Evolutionary conservation across 345 rosid species (phyloP), one percentile per base, ranked within the genome.

Genomic region (Rubroshorea leprosula): DNA sequence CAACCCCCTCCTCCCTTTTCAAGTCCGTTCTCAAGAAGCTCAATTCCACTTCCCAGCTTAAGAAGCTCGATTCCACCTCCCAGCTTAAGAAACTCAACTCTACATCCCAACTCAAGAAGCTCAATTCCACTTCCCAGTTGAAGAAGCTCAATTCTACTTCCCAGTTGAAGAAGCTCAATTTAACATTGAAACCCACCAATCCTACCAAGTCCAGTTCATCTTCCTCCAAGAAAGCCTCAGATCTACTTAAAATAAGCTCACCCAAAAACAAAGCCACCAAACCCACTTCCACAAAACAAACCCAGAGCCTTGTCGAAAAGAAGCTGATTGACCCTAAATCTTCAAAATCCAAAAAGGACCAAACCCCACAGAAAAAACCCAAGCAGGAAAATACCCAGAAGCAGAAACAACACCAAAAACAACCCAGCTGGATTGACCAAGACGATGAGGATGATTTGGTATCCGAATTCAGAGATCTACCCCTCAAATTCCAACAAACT

Each of bases 381-480:
- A 65, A 60, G 24, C n/a, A 44, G 18, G 47, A 44, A 44, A 44
- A 44, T 9, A 19, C 23, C 45, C 55, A 61, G 63, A 62, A 67
- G 51, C 60, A 56, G 14, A 58, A 57, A 19, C 54, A 62, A 45
- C 65, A 55, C 47, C 69, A 59, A 60, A 65, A 57, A 39, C 67
- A 66, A 54, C 78, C 85, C 0, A 74, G 70, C 51, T 83, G 89
- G 94, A 51, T 83, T 2, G 90, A 85, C n/a, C 68, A 80, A 38
- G 90, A 72, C 0, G 83, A 79, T 17, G 87, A 83, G 11, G 76
- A 76, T 12, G 94, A 87, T 65, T 72, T 89, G 48, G 83, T 82
- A 0, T 23, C 72, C 0, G 96, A 85, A 60, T 82, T 90, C 72
- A 78, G 90, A 76, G 87, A 83, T 62, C 90, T 94, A 0, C 96